Conservation (phyloP, 306 rosid genomes). For the Potentilla sterilis region DNA sequence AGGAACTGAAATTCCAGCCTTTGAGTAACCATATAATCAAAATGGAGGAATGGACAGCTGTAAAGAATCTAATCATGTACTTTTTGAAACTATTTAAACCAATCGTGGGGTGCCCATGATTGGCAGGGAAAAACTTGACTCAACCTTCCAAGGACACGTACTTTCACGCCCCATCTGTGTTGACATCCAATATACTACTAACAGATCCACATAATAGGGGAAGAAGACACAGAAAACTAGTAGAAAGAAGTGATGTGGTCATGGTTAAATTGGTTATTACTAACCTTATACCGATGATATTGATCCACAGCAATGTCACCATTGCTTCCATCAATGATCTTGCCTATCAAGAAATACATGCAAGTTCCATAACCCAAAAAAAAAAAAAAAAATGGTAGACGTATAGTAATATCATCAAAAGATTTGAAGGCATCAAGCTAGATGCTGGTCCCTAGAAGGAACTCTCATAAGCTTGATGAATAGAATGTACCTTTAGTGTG, state of each 20-base stretch:
- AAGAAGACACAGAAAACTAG: background rate
- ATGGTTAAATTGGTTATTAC: slow-evolving; percentile 19
- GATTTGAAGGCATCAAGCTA: background rate
- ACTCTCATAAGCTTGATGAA: slow-evolving; percentile 5
- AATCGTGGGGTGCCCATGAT: background rate
- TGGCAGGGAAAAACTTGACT: too few species aligned
- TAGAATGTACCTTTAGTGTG: slow-evolving; percentile 52
- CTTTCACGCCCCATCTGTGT: too few species aligned
- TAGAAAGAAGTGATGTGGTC: slow-evolving; percentile 6
- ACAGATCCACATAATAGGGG: background rate
- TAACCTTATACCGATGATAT: slow-evolving; percentile 80
- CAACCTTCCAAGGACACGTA: too few species aligned
- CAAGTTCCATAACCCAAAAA: slow-evolving; percentile 11
- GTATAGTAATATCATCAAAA: background rate
- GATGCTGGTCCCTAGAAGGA: background rate
- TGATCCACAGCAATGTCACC: slow-evolving; percentile 92
- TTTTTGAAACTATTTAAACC: background rate
- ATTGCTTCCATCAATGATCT: slow-evolving; percentile 66
- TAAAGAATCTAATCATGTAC: background rate
- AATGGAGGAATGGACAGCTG: background rate
- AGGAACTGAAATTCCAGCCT: slow-evolving; percentile 2
- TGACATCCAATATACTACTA: background rate
- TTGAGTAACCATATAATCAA: background rate
- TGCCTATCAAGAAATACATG: slow-evolving; percentile 47
- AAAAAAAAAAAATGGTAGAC: background rate